These are phyloP conservation scores for Cercospora citrullina DNA, from an alignment of 2,329 filamentous ascomycete species.

Conservation along the genomic window DNA sequence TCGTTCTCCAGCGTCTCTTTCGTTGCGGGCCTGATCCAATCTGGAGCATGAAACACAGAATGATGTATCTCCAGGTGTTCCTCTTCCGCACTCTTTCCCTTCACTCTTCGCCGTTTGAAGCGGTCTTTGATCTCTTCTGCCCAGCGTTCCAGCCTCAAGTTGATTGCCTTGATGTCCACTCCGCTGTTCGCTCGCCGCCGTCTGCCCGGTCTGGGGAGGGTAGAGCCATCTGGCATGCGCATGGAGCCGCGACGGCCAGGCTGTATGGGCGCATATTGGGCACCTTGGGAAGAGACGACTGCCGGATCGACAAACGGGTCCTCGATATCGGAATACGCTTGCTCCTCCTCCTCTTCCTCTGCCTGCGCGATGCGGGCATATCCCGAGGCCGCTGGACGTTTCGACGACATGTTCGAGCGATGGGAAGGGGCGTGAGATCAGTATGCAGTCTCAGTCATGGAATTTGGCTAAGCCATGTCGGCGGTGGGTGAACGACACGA, in stretches of 20 bases:
- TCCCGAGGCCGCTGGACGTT: constrained; percentile 49
- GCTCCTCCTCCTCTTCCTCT: constrained; percentile 50
- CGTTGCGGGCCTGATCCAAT: constrained; percentile 78
- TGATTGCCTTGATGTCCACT: constrained; percentile 97
- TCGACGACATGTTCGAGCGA: constrained; percentile 33
- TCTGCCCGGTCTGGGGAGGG: constrained; percentile 42
- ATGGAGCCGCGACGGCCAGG: constrained; percentile 46
- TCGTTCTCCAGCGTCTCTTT: constrained; percentile 68
- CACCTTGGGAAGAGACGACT: constrained; percentile 39
- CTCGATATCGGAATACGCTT: constrained; percentile 44
- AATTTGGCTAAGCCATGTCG: not conserved
- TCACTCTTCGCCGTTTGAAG: constrained; percentile 83
- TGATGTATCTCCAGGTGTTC: constrained; percentile 94
- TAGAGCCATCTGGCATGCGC: constrained; percentile 40
- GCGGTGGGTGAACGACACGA: not conserved
- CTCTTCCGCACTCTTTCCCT: constrained; percentile 72
- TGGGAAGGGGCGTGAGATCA: not conserved
- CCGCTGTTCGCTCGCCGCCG: constrained; percentile 75
- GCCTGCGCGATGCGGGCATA: constrained; percentile 56
- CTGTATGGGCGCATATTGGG: constrained; percentile 52
- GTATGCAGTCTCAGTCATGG: not conserved
- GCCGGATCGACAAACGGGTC: constrained; percentile 35
- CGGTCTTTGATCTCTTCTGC: constrained; percentile 96
- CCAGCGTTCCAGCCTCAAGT: constrained; percentile 91
- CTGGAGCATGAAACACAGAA: constrained; percentile 91